A percentile compares a stretch with the other conserved stretches of the same genome.
Conservation (phyloP, 116 monocot species). For the Cymodocea nodosa region DNA sequence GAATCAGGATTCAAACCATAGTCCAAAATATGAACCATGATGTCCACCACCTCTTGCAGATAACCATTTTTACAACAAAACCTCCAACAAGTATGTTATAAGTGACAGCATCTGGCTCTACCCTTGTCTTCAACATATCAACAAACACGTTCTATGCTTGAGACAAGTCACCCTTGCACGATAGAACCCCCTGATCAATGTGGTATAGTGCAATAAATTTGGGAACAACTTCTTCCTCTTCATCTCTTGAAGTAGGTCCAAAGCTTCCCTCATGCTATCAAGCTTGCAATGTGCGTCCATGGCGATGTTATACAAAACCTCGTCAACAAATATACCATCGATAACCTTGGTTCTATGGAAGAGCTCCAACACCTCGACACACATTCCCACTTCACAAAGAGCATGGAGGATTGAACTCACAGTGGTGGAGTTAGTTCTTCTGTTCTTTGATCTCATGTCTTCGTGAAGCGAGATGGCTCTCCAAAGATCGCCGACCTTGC, state of each 20-base stretch:
- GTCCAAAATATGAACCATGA: constrained; percentile 42
- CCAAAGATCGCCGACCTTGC: constrained; percentile 25
- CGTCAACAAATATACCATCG: constrained; percentile 27
- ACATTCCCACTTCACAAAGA: constrained; percentile 31
- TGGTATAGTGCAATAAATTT: constrained; percentile 67
- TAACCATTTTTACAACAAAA: constrained; percentile 39
- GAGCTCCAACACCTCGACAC: constrained; percentile 21
- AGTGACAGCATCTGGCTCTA: constrained; percentile 62
- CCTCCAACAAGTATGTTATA: constrained; percentile 55
- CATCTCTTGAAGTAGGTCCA: constrained; percentile 56
- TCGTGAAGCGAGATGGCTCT: constrained; percentile 44
- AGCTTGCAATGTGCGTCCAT: constrained; percentile 64
- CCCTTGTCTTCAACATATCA: constrained; percentile 43
- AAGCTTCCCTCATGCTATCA: constrained; percentile 51
- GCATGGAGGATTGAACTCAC: constrained; percentile 42
- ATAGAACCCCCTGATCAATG: constrained; percentile 64
- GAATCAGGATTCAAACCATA: constrained; percentile 47
- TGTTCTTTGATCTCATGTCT: constrained; percentile 41
- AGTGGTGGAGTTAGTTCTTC: constrained; percentile 24
- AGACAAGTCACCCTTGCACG: constrained; percentile 35
- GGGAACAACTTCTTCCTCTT: constrained; percentile 27
- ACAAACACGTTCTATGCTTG: constrained; percentile 41
- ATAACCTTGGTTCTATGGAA: constrained; percentile 44
- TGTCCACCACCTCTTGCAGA: constrained; percentile 43
- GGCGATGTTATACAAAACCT: constrained; percentile 50